Percentiles rank a stretch among this genome's conserved stretches.
phyloP scores from a whole-genome alignment of 129 eudicot species.

The Helianthus tuberosus region DNA sequence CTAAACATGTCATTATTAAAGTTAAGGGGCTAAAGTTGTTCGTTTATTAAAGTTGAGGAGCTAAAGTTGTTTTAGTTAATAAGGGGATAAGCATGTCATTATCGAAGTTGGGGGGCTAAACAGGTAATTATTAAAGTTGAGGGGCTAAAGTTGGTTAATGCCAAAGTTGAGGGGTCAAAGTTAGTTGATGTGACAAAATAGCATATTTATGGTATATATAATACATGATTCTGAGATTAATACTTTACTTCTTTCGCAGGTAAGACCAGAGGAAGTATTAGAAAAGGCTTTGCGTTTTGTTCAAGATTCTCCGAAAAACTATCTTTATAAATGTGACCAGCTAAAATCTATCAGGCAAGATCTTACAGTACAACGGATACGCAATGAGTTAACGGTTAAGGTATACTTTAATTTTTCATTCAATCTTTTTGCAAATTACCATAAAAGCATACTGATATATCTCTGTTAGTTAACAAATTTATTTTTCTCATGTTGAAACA shows the following conservation, averaged over 20 bases:
- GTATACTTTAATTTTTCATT: conserved; percentile 31
- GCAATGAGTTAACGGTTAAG: conserved; percentile 90
- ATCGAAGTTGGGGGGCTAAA: no score
- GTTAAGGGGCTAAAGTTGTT: no score
- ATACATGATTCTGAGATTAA: conserved; percentile 6
- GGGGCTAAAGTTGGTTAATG: no score
- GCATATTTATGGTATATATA: no score
- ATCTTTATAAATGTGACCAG: conserved; percentile 93
- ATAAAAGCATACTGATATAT: neutral
- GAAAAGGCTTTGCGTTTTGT: conserved; percentile 84
- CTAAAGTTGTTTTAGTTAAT: no score
- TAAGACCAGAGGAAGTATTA: conserved; percentile 94
- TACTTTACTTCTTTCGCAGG: conserved; percentile 47
- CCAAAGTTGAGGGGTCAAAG: no score
- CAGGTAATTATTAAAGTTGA: no score
- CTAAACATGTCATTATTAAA: no score
- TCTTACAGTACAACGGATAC: conserved; percentile 92
- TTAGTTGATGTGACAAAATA: no score
- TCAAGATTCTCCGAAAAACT: conserved; percentile 78
- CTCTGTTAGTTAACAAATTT: neutral
- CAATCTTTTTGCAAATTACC: neutral
- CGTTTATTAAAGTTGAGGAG: no score
- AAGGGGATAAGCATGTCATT: no score
- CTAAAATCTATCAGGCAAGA: conserved; percentile 95
- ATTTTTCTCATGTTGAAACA: neutral